Conservation (phyloP, 805 yeast genomes). For the Ascoidea tarda region DNA sequence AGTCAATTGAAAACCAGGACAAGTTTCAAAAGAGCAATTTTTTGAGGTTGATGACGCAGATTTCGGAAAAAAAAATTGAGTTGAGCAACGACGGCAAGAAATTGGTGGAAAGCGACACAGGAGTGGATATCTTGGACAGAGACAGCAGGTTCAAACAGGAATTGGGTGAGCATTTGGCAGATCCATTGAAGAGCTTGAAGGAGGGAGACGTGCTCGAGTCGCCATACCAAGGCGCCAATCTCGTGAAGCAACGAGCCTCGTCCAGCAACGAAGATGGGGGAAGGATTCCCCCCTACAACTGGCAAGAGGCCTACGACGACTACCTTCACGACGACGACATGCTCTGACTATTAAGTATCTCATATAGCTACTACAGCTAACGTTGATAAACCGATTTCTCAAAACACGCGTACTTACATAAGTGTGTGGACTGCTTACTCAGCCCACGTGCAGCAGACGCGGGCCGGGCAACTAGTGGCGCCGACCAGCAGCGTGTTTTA, state of each 20-base stretch:
- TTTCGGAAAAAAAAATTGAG: conserved; percentile 25
- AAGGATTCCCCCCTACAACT: neutral
- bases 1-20: neutral
- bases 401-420: too few relatives aligned
- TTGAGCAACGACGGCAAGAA: conserved; percentile 21
- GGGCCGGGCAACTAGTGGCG: too few relatives aligned
- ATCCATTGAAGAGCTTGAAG: neutral
- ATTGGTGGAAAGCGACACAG: conserved; percentile 20
- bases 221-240: neutral
- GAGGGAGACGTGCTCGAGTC: neutral
- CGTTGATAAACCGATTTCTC: too few relatives aligned
- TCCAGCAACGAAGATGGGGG: neutral
- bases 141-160: neutral
- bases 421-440: too few relatives aligned
- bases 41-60: conserved; percentile 25
- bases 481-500: too few relatives aligned
- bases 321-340: neutral
- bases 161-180: neutral
- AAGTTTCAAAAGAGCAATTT: conserved; percentile 27
- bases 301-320: neutral
- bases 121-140: conserved; percentile 19
- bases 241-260: neutral
- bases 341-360: neutral
- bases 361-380: too few relatives aligned
- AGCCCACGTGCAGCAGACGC: too few relatives aligned